These are phyloP conservation scores for Mycosphaerelloides madeirae DNA, from an alignment of 2,329 filamentous ascomycete genomes.

Conservation along the genomic window DNA sequence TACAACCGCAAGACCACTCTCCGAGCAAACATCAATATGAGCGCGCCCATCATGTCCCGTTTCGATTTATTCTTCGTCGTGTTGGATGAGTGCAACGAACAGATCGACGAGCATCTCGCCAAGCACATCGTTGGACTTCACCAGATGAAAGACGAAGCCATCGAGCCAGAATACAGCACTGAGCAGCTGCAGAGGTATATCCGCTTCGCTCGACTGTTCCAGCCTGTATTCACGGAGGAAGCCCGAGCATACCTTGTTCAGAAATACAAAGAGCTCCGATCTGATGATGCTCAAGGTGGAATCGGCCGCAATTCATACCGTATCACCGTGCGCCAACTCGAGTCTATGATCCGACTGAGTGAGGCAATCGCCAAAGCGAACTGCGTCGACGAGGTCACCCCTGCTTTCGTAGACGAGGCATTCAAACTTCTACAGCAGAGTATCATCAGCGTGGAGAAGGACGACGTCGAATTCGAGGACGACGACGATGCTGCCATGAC, in stretches of 20 bases:
- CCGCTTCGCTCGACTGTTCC: conserved; percentile 90
- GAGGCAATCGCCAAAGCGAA: conserved; percentile 99
- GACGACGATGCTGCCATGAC: conserved; percentile 53
- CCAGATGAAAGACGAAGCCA: conserved; percentile 83
- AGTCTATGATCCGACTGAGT: conserved; percentile 89
- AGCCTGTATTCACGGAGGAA: conserved; percentile 83
- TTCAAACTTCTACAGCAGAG: conserved; percentile 87
- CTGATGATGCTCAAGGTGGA: conserved; percentile 89
- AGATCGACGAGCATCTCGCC: conserved; percentile 82
- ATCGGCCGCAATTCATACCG: conserved; percentile 93
- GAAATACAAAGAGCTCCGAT: conserved; percentile 91
- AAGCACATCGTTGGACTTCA: conserved; percentile 94
- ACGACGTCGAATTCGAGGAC: conserved; percentile 91
- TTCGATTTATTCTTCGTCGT: conserved; percentile 99
- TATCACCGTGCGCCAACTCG: conserved; percentile 93
- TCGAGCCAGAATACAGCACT: conserved; percentile 89
- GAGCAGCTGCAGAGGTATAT: conserved; percentile 97
- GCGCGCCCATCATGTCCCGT: conserved; percentile 96
- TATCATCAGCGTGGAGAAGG: conserved; percentile 96
- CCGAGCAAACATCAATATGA: conserved; percentile 96
- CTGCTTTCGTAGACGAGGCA: conserved; percentile 83
- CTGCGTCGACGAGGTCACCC: conserved; percentile 83
- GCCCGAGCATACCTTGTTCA: conserved; percentile 80
- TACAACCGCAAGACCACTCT: conserved; percentile 96
- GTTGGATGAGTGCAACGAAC: conserved; percentile 92